Percentiles rank a stretch among this genome's conserved stretches.
Conservation (phyloP, 148 eudicot species). For the Chenopodium suecicum region DNA sequence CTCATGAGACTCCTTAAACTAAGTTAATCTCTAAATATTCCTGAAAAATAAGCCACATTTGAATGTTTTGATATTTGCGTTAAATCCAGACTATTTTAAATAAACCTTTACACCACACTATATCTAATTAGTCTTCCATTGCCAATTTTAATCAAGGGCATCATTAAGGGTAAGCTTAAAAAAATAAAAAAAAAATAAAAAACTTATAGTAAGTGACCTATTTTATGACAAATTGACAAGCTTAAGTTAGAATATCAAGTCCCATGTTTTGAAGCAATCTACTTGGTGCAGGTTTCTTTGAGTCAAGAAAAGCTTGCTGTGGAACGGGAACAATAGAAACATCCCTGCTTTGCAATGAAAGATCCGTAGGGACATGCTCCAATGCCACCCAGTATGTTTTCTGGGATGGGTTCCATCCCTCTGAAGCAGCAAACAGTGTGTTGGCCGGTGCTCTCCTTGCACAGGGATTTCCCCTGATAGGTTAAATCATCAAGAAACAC, state of each 20-base stretch:
- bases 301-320: slow-evolving; percentile 77
- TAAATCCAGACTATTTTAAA: no score
- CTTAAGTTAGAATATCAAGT: no score
- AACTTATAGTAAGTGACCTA: no score
- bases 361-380: slow-evolving; percentile 68
- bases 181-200: no score
- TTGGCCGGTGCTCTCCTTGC: slow-evolving; percentile 58
- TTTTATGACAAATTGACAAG: no score
- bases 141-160: no score
- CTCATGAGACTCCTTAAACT: not conserved
- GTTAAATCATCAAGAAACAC: slow-evolving; percentile 20
- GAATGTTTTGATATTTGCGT: no score
- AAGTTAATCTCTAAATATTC: no score
- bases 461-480: slow-evolving; percentile 61
- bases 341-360: slow-evolving; percentile 67
- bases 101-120: no score
- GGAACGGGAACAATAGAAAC: slow-evolving; percentile 85
- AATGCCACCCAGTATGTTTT: slow-evolving; percentile 69
- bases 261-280: not conserved
- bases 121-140: no score
- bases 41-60: no score
- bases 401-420: slow-evolving; percentile 92
- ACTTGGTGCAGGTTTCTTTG: slow-evolving; percentile 59
- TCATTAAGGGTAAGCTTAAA: no score
- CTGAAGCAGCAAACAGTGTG: slow-evolving; percentile 71